These are phyloP conservation scores for Clathrospora elynae DNA, from an alignment of 2,329 filamentous ascomycete species.

Conservation along the genomic window DNA sequence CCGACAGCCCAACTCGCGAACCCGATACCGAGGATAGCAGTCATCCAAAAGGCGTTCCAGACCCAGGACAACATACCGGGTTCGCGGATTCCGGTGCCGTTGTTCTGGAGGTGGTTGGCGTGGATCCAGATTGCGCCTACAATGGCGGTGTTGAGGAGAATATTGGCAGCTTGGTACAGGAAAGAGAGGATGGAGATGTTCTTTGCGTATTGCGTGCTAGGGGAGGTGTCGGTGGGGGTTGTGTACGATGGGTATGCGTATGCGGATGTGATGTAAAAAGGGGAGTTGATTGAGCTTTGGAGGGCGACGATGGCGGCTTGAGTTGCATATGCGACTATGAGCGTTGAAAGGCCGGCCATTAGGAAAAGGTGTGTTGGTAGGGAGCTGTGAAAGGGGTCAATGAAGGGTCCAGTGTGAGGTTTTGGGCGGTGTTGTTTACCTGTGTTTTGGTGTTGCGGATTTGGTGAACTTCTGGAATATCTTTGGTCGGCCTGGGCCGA, in stretches of 20 bases:
- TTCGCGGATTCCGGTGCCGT: constrained; percentile 18
- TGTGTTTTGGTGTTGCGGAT: constrained; percentile 7
- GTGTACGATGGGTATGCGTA: constrained; percentile 23
- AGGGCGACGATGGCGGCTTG: constrained; percentile 23
- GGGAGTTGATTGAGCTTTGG: constrained; percentile 17
- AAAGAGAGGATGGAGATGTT: constrained; percentile 25
- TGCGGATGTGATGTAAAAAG: constrained; percentile 21
- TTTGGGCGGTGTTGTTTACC: not conserved
- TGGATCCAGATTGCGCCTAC: constrained; percentile 35
- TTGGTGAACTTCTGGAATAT: constrained; percentile 14
- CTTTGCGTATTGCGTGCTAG: constrained; percentile 8
- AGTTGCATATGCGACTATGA: constrained; percentile 22
- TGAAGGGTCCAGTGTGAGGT: not conserved
- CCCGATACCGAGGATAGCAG: constrained; percentile 19
- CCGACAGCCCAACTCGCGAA: constrained; percentile 24
- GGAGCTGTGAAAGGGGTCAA: constrained; percentile 8
- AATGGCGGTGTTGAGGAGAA: constrained; percentile 20
- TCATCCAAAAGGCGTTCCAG: constrained; percentile 21
- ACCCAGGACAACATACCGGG: constrained; percentile 21
- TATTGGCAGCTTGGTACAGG: constrained; percentile 23
- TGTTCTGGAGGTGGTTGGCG: constrained; percentile 25
- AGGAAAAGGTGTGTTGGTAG: constrained; percentile 21
- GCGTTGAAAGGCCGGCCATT: constrained; percentile 20
- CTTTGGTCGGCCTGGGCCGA: constrained; percentile 15
- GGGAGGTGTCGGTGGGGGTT: not conserved